Conservation (phyloP, 805 yeast genomes). For the Blastobotrys robertii region DNA sequence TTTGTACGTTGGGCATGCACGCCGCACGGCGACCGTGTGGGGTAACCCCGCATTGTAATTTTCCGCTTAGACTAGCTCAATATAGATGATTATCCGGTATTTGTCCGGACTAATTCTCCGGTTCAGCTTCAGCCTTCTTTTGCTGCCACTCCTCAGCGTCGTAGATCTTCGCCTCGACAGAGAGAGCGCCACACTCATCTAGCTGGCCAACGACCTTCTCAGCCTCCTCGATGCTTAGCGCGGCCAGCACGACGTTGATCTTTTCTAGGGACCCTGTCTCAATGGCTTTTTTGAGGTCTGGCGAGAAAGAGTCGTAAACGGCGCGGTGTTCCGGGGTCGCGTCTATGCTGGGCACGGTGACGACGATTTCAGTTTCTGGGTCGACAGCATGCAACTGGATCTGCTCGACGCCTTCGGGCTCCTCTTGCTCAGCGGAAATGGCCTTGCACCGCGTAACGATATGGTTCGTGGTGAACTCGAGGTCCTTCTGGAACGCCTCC, state of each 20-base stretch:
- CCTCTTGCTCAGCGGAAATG: slow-evolving; percentile 41
- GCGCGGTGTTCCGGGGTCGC: slow-evolving; percentile 31
- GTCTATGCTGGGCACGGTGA: slow-evolving; percentile 56
- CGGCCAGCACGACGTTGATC: slow-evolving; percentile 74
- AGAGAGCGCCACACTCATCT: slow-evolving; percentile 74
- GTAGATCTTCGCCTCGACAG: slow-evolving; percentile 50
- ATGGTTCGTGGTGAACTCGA: slow-evolving; percentile 63
- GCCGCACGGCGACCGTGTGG: too few species aligned
- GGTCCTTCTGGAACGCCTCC: slow-evolving; percentile 63
- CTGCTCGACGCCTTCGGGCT: slow-evolving; percentile 55
- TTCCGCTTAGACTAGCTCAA: too few species aligned
- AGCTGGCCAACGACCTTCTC: slow-evolving; percentile 65
- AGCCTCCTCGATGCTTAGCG: slow-evolving; percentile 65
- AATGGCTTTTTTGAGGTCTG: slow-evolving; percentile 69
- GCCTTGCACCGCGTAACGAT: slow-evolving; percentile 66
- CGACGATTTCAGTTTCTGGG: slow-evolving; percentile 65
- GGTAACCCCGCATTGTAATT: too few species aligned
- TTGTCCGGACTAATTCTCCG: too few species aligned
- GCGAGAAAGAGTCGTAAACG: slow-evolving; percentile 48
- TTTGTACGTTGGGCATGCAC: too few species aligned
- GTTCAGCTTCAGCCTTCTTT: slow-evolving; percentile 6
- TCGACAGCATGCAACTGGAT: slow-evolving; percentile 86
- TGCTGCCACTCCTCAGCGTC: slow-evolving; percentile 30
- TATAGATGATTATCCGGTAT: too few species aligned
- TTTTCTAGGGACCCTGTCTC: slow-evolving; percentile 59